Base-by-base conservation (phyloP, 768 basidiomycete genomes). In the Pulveroboletus ravenelii region DNA sequence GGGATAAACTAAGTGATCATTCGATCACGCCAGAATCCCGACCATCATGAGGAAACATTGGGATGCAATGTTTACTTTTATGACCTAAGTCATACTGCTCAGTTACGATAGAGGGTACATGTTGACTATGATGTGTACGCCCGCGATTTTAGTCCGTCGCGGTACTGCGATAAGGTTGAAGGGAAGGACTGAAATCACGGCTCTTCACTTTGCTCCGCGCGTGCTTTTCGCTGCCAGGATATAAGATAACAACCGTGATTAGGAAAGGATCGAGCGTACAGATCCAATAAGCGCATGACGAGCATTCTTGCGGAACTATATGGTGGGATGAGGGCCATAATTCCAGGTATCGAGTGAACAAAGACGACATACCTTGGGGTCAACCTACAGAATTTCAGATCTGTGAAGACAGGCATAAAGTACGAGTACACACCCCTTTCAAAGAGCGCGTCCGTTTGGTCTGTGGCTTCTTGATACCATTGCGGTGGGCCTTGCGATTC, bases 401-500 rank as follows among this genome's bases (percentile, higher is more conserved):
- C 18, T 13, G 20, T 45, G 35, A n/a, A 35, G 32, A 37, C 34
- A 18, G 49, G 47, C 7, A 48, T 10, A 6, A 36, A 39, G 36
- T 2, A 25, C 36, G 15, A 39, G 47, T 6, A 87, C 91, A 56
- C 80, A 97, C 95, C 81, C 93, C 94, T 76, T 83, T 92, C 78
- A 89, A 63, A 34, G 89, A 93, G 59, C 85, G 80, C 60, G 87
- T 81, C 63, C 84, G 80, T 68, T 81, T 76, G 51, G 80, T 77
- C 70, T 77, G 73, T 47, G 91, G 87, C 70, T 78, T 82, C 77
- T 88, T 92, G 78, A 97, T 95, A 66, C 94, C 95, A 78, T 98
- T 98, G 59, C 89, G 82, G 79, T 98, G 95, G 59, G 95, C 93
- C 83, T 96, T 97, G 73, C 83, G 84, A 79, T 62, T 91, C 77